These are phyloP conservation scores for Fusarium agapanthi DNA, from an alignment of 2,329 filamentous ascomycete genomes.

Conservation along the genomic window DNA sequence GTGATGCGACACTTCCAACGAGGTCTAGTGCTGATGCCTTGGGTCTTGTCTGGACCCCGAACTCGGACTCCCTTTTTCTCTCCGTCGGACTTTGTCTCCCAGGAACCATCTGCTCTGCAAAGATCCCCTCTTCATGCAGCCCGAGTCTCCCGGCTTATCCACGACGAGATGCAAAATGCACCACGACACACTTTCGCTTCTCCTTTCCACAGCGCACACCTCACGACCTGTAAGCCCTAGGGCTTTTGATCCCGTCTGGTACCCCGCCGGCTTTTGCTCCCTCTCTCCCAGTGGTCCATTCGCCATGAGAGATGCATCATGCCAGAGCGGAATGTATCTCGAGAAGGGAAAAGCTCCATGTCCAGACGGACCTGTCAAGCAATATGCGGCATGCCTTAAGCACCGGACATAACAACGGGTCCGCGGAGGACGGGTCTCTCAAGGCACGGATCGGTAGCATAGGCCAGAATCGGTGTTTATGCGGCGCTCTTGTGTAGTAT, in stretches of 20 bases:
- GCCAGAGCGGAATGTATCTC: neutral
- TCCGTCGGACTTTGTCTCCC: neutral
- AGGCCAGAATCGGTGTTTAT: neutral
- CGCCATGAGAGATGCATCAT: constrained; percentile 1
- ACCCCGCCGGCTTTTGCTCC: constrained; percentile 18
- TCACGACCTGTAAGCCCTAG: constrained; percentile 43
- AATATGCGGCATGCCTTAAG: neutral
- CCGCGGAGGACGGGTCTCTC: constrained; percentile 4
- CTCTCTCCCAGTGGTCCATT: constrained; percentile 11
- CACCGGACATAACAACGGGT: constrained; percentile 9
- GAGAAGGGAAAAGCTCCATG: neutral
- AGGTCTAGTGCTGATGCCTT: constrained; percentile 29
- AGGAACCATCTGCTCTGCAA: constrained; percentile 28
- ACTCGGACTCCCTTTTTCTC: neutral
- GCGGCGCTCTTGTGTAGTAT: neutral
- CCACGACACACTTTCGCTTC: neutral
- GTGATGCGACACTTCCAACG: constrained; percentile 1
- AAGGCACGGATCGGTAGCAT: constrained; percentile 11
- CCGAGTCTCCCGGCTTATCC: constrained; percentile 16
- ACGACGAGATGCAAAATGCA: constrained; percentile 17
- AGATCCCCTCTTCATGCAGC: constrained; percentile 28
- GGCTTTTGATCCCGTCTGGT: constrained; percentile 10
- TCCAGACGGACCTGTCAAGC: neutral
- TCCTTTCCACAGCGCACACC: neutral
- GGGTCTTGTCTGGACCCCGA: neutral